Evolutionary conservation across 2,329 filamentous ascomycete species (phyloP).

Genomic region (Xylaria sp.): DNA sequence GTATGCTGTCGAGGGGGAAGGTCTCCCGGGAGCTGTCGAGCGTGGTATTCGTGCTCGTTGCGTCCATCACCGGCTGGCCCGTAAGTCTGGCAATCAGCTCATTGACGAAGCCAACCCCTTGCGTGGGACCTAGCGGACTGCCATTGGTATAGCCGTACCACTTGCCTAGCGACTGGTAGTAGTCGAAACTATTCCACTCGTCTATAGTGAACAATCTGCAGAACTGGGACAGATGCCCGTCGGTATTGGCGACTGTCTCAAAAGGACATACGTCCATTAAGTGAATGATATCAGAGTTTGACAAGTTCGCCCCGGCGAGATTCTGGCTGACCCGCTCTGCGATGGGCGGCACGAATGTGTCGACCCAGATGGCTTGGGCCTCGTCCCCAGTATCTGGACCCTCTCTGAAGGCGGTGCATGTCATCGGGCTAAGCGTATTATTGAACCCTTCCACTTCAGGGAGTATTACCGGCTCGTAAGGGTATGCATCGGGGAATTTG

Average conservation of each 20-base stretch:
- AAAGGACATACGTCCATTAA: constrained; percentile 94
- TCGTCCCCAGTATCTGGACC: constrained; percentile 62
- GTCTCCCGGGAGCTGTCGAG: constrained; percentile 74
- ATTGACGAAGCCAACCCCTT: constrained; percentile 88
- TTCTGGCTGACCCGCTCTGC: constrained; percentile 74
- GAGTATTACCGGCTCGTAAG: constrained; percentile 72
- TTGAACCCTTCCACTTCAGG: constrained; percentile 75
- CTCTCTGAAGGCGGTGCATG: constrained; percentile 77
- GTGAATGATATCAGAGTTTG: constrained; percentile 69
- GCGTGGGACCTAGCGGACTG: constrained; percentile 81
- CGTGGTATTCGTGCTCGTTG: constrained; percentile 81
- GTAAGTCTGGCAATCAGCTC: constrained; percentile 88
- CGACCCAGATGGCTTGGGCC: constrained; percentile 68
- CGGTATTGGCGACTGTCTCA: constrained; percentile 74
- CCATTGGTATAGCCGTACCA: constrained; percentile 85
- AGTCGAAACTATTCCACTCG: constrained; percentile 85
- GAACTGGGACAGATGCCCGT: constrained; percentile 72
- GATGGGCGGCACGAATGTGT: constrained; percentile 74
- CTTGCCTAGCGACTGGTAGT: constrained; percentile 82
- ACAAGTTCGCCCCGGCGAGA: constrained; percentile 75
- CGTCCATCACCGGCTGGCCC: constrained; percentile 72
- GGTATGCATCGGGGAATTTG: constrained; percentile 58
- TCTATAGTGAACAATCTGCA: constrained; percentile 77
- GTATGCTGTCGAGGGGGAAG: constrained; percentile 74
- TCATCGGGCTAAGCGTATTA: constrained; percentile 82